Conservation (phyloP, 805 yeast genomes). For the Soucietia sequanensis region DNA sequence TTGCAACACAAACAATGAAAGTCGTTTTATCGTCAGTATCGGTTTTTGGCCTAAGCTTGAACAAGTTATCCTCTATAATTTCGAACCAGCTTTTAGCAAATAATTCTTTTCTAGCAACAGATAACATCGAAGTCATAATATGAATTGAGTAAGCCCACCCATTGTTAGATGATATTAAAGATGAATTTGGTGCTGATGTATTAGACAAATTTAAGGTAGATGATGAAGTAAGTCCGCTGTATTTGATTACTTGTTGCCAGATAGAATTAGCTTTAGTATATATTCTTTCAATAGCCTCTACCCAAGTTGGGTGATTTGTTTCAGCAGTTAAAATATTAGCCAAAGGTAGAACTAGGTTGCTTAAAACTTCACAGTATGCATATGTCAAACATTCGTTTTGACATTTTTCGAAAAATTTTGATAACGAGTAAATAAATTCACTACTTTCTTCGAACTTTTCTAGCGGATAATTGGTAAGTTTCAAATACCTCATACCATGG, state of each 20-base stretch:
- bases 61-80: constrained; percentile 61
- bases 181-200: background rate
- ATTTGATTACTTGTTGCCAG: constrained; percentile 38
- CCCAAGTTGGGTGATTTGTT: constrained; percentile 95
- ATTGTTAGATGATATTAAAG: constrained; percentile 10
- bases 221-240: constrained; percentile 1
- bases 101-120: constrained; percentile 76
- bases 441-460: constrained; percentile 93
- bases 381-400: constrained; percentile 62
- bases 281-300: constrained; percentile 68
- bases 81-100: constrained; percentile 72
- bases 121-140: constrained; percentile 67
- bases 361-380: constrained; percentile 84
- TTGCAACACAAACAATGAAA: constrained; percentile 61
- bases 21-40: constrained; percentile 51
- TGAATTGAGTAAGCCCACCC: constrained; percentile 70
- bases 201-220: background rate
- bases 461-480: constrained; percentile 77
- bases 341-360: constrained; percentile 71
- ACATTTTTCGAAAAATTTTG: constrained; percentile 74
- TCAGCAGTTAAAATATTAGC: constrained; percentile 90
- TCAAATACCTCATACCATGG: constrained; percentile 87
- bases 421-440: constrained; percentile 79
- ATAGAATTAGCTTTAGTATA: constrained; percentile 49
- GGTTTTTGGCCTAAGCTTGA: constrained; percentile 62